Conservation (phyloP, 106 monocot genomes). For the Agapanthus africanus region DNA sequence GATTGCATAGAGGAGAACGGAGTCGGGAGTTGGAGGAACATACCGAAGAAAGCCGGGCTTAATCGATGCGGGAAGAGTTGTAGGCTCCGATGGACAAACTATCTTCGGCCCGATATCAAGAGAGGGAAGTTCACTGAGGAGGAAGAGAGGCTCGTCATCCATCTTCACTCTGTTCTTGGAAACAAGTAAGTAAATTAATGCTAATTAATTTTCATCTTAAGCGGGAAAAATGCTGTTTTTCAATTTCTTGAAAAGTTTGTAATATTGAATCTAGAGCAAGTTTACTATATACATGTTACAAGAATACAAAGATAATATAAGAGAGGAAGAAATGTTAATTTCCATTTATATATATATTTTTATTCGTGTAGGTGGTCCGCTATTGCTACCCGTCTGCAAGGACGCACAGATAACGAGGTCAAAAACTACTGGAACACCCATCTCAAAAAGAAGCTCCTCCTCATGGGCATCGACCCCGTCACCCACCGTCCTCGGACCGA, state of each 20-base stretch:
- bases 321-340: too few species aligned
- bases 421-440: constrained; percentile 54
- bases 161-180: constrained; percentile 48
- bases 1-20: constrained; percentile 43
- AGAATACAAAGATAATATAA: too few species aligned
- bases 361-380: constrained; percentile 41
- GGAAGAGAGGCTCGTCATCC: constrained; percentile 48
- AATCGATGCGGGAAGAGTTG: constrained; percentile 71
- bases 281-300: too few species aligned
- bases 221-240: too few species aligned
- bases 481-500: constrained; percentile 21
- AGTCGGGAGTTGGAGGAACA: constrained; percentile 39
- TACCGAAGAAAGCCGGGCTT: constrained; percentile 46
- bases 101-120: constrained; percentile 54
- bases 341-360: too few species aligned
- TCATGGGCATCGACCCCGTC: constrained; percentile 34
- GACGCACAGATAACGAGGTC: constrained; percentile 37
- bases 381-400: constrained; percentile 26
- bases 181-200: constrained; percentile 64
- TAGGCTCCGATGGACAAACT: constrained; percentile 61
- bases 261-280: too few species aligned
- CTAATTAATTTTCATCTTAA: too few species aligned
- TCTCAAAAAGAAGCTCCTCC: constrained; percentile 25
- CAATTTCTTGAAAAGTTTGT: too few species aligned
- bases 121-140: constrained; percentile 50